These are phyloP conservation scores for Jamesozyma piceae DNA, from an alignment of 805 yeast genomes.

Conservation along the genomic window DNA sequence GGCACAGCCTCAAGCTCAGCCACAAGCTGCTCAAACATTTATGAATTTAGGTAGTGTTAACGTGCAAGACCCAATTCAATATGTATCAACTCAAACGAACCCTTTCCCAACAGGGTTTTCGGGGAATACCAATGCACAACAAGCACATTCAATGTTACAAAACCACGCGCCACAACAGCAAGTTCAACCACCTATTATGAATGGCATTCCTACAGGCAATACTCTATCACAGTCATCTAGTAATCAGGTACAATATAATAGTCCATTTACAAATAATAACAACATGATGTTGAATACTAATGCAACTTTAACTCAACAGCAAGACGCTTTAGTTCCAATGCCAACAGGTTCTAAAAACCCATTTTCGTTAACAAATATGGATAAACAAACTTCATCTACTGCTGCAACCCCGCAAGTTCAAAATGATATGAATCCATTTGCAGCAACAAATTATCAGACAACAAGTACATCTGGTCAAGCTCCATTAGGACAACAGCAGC, in stretches of 20 bases:
- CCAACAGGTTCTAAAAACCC: slow-evolving; percentile 32
- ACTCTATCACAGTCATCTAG: background rate
- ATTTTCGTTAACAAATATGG: slow-evolving; percentile 27
- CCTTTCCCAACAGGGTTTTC: no score
- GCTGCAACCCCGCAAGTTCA: background rate
- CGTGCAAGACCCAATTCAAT: background rate
- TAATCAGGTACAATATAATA: background rate
- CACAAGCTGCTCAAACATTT: background rate
- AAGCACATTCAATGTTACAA: background rate
- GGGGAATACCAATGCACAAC: background rate
- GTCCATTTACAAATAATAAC: background rate
- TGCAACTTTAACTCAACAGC: background rate
- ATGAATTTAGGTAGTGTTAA: background rate
- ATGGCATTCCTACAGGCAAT: background rate
- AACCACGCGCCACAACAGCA: background rate
- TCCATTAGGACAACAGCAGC: slow-evolving; percentile 1
- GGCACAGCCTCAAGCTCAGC: background rate
- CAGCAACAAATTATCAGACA: slow-evolving; percentile 9
- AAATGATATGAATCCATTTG: slow-evolving; percentile 9
- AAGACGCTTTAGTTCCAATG: slow-evolving; percentile 1
- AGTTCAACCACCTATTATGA: background rate
- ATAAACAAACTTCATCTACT: background rate
- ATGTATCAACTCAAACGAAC: background rate
- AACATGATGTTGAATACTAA: background rate
- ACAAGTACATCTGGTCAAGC: background rate